phyloP scores from a whole-genome alignment of 768 basidiomycete species.

The Boletus tomentosulus region DNA sequence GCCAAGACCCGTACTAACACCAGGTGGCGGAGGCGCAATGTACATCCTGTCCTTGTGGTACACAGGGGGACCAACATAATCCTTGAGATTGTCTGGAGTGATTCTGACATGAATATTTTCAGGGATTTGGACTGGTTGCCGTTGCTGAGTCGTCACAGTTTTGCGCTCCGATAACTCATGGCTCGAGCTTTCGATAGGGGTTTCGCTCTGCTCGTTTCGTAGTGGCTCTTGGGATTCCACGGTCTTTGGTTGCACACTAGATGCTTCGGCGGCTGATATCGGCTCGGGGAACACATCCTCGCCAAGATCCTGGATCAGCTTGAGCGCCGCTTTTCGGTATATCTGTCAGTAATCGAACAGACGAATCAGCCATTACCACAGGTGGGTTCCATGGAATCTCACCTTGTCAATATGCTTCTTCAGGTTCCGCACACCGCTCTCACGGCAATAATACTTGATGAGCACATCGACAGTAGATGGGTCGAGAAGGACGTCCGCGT shows the following conservation, averaged over 20 bases:
- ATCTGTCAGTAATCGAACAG: slow-evolving; percentile 49
- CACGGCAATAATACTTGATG: slow-evolving; percentile 96
- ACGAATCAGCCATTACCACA: neutral
- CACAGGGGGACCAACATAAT: slow-evolving; percentile 93
- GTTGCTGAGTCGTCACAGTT: slow-evolving; percentile 69
- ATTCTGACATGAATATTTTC: slow-evolving; percentile 74
- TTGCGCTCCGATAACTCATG: slow-evolving; percentile 37
- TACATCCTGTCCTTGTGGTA: slow-evolving; percentile 97
- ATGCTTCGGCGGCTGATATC: slow-evolving; percentile 13
- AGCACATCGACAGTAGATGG: slow-evolving; percentile 75
- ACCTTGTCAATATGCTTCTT: slow-evolving; percentile 99
- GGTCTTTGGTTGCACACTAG: slow-evolving; percentile 27
- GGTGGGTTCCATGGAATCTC: neutral
- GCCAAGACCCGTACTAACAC: slow-evolving; percentile 92
- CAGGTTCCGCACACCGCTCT: slow-evolving; percentile 93
- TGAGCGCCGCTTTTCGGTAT: slow-evolving; percentile 92
- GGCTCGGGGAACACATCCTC: slow-evolving; percentile 84
- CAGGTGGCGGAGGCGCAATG: slow-evolving; percentile 71
- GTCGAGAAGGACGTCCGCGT: slow-evolving; percentile 78
- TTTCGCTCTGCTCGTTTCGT: slow-evolving; percentile 33
- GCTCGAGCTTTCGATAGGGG: slow-evolving; percentile 12
- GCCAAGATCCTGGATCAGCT: slow-evolving; percentile 85
- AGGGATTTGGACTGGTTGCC: slow-evolving; percentile 80
- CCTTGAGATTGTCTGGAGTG: slow-evolving; percentile 84
- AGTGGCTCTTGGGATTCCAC: slow-evolving; percentile 53